Evolutionary conservation across 2,329 filamentous ascomycete genomes (phyloP), one percentile per base, ranked within the genome.

Genomic region (Xylariaceae sp.): DNA sequence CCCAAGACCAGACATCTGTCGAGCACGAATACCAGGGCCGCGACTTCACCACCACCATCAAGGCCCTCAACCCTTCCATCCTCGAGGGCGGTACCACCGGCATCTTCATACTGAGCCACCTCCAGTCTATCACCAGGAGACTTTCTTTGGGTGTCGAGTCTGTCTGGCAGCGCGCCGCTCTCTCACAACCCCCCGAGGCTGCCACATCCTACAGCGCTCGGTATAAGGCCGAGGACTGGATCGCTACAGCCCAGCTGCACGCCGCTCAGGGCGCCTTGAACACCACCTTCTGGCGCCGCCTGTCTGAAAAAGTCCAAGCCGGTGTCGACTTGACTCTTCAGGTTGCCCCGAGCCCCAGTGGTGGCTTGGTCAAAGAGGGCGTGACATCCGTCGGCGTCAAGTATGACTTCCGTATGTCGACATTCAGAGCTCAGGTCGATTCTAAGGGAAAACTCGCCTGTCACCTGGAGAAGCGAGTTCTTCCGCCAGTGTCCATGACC

Each of bases 371-470:
- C 67, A 92, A 90, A 69, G 91, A 98, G 68, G 93, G 93, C 45
- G 79, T 88, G 50, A 91, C 94, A 43, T 89, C 91, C 44, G 79
- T 97, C 60, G 93, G 92, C 62, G 88, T 90, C 66, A 98, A 98
- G 73, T 98, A 98, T 72, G 92, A 96, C 68, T 98, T 98, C 82
- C 82, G 88, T 64, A 88, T 90, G 73, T 93, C 88, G 44, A 93
- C 89, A 40, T 95, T 96, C 83, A 84, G 92, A 55, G 93, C 92
- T 36, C 93, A 98, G 73, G 80, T 97, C 59, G 93, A 98, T 72
- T 94, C 90, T 62, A 84, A 88, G 66, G 93, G 93, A 67, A 95
- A 95, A 75, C 78, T 98, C 50, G 88, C 86, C 70, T 93, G 89
- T 65, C 73, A 96, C 62, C 74, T 97, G 57, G 93, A 98, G 78